These are phyloP conservation scores for Boechera stricta DNA, from an alignment of 345 rosid genomes.

Conservation along the genomic window DNA sequence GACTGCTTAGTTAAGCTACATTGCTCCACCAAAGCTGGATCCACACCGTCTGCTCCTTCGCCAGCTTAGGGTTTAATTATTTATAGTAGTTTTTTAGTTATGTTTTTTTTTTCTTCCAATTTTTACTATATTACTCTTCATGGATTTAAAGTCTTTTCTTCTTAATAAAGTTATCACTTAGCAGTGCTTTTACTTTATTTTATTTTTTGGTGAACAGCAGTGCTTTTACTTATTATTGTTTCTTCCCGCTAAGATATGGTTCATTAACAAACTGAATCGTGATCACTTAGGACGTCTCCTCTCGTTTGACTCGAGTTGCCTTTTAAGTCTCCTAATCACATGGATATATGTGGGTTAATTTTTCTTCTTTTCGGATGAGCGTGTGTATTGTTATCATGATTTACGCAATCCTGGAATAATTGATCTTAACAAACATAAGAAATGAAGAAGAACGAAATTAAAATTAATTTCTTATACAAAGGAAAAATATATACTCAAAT, in stretches of 20 bases:
- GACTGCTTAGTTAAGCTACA: constrained; percentile 30
- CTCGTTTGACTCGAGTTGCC: too few species aligned
- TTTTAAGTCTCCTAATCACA: too few species aligned
- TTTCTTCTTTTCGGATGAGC: too few species aligned
- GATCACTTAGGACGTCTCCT: too few species aligned
- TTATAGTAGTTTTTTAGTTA: neutral
- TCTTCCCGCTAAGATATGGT: too few species aligned
- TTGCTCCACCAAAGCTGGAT: constrained; percentile 33
- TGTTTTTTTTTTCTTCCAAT: neutral
- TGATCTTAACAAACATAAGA: neutral
- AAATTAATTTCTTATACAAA: neutral
- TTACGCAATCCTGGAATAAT: neutral
- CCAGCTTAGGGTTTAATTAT: constrained; percentile 30
- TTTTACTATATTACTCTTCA: neutral
- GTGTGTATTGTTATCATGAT: neutral
- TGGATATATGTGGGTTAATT: too few species aligned
- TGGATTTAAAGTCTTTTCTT: neutral
- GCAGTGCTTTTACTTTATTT: neutral
- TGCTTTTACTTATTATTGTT: neutral
- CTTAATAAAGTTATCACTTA: constrained; percentile 4
- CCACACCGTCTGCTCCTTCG: constrained; percentile 38
- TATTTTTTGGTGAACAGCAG: neutral
- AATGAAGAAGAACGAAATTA: neutral
- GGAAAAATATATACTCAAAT: neutral
- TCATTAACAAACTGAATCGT: too few species aligned